Evolutionary conservation across 768 basidiomycete genomes (phyloP).

Genomic region (Gloeopeniophorella convolvens): DNA sequence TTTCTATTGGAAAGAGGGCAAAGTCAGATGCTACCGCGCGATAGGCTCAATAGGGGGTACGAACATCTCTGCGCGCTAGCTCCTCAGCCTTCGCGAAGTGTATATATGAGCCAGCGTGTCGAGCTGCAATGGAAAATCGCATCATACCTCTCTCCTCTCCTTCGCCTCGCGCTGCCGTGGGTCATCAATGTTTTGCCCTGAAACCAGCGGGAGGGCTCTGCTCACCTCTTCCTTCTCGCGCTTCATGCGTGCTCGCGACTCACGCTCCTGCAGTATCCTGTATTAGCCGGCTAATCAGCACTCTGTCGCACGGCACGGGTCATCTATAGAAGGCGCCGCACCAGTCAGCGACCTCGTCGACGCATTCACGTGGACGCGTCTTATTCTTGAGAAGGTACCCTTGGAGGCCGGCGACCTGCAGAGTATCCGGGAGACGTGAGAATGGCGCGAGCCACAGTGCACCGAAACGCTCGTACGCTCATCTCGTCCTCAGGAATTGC

Average conservation of each 20-base stretch:
- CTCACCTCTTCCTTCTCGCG: slow-evolving; percentile 62
- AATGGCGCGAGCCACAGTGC: neutral
- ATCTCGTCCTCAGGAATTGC: slow-evolving; percentile 84
- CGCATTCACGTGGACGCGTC: slow-evolving; percentile 80
- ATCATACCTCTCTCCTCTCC: slow-evolving; percentile 62
- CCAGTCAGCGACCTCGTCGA: slow-evolving; percentile 76
- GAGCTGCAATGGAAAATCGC: slow-evolving; percentile 4
- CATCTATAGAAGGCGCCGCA: slow-evolving; percentile 22
- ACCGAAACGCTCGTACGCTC: slow-evolving; percentile 48
- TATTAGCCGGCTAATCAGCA: neutral
- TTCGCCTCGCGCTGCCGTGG: slow-evolving; percentile 62
- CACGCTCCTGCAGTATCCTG: slow-evolving; percentile 68
- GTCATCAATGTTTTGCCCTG: neutral
- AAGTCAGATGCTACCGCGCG: slow-evolving; percentile 13
- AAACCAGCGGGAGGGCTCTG: neutral
- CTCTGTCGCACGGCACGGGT: slow-evolving; percentile 14
- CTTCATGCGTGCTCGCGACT: slow-evolving; percentile 79
- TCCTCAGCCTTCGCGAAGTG: slow-evolving; percentile 46
- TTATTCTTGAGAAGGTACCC: slow-evolving; percentile 87
- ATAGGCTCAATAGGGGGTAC: slow-evolving; percentile 9
- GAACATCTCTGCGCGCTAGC: slow-evolving; percentile 54
- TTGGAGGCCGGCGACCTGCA: slow-evolving; percentile 74
- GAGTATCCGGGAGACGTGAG: slow-evolving; percentile 2
- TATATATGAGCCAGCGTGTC: neutral
- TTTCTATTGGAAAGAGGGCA: slow-evolving; percentile 20